Evolutionary conservation across 2,329 filamentous ascomycete species (phyloP).

Genomic region (Cordyceps pruinosa): DNA sequence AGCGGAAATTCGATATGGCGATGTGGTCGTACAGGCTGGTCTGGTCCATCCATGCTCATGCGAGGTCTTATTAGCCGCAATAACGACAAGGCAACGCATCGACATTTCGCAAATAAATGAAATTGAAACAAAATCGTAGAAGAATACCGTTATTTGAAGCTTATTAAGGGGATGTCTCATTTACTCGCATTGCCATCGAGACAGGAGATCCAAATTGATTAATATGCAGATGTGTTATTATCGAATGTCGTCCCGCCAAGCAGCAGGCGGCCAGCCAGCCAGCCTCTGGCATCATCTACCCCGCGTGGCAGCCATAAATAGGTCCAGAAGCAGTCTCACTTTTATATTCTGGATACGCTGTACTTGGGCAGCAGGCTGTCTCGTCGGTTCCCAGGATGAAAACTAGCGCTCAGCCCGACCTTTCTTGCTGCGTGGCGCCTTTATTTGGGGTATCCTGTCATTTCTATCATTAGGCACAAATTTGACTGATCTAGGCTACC

Average conservation of each 20-base stretch:
- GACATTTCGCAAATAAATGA: not conserved
- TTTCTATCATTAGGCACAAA: not conserved
- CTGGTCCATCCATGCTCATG: not conserved
- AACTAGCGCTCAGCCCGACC: not conserved
- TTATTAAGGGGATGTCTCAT: conserved; percentile 4
- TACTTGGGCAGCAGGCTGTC: not conserved
- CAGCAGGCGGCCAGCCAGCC: no score
- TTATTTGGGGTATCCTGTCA: not conserved
- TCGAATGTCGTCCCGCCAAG: not conserved
- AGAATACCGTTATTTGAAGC: not conserved
- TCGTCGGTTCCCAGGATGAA: not conserved
- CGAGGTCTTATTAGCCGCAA: not conserved
- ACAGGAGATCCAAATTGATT: conserved; percentile 1
- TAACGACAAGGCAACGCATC: not conserved
- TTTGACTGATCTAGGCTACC: not conserved
- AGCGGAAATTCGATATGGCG: not conserved
- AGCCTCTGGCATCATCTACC: not conserved
- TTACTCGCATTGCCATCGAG: not conserved
- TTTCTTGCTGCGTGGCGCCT: not conserved
- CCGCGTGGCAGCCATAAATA: conserved; percentile 2
- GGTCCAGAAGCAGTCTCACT: not conserved
- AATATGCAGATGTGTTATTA: not conserved
- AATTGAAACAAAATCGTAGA: not conserved
- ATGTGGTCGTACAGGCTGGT: not conserved
- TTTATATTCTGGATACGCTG: conserved; percentile 10